phyloP scores from a whole-genome alignment of 2,329 filamentous ascomycete genomes.

The Penicillium sp. region DNA sequence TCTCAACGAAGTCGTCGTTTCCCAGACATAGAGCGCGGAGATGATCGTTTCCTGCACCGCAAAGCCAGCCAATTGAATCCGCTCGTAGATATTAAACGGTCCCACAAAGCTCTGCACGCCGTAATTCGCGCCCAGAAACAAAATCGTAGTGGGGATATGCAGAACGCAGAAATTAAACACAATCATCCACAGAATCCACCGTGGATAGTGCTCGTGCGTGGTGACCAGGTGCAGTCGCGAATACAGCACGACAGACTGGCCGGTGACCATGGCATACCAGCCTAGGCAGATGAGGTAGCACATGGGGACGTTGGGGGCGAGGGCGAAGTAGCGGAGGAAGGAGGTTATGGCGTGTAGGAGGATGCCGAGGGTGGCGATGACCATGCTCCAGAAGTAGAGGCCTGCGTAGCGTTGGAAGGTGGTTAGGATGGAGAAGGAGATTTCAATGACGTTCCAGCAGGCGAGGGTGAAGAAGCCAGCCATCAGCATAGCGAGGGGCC shows the following conservation, averaged over 20 bases:
- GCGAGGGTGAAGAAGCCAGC: constrained; percentile 17
- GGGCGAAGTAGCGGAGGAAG: constrained; percentile 22
- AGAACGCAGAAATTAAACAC: constrained; percentile 39
- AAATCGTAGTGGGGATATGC: constrained; percentile 40
- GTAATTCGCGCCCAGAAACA: constrained; percentile 33
- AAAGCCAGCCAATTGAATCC: constrained; percentile 53
- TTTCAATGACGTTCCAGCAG: constrained; percentile 22
- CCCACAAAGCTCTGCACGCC: constrained; percentile 25
- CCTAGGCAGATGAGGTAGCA: constrained; percentile 37
- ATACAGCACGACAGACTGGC: constrained; percentile 45
- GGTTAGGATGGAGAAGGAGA: constrained; percentile 21
- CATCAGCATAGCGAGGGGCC: constrained; percentile 19
- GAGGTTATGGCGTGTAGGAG: constrained; percentile 21
- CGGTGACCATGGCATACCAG: constrained; percentile 46
- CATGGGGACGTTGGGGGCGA: constrained; percentile 28
- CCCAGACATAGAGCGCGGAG: constrained; percentile 51
- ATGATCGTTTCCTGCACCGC: constrained; percentile 54
- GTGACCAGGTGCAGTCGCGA: constrained; percentile 45
- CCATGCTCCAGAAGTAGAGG: constrained; percentile 28
- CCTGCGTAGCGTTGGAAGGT: constrained; percentile 24
- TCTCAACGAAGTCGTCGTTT: constrained; percentile 39
- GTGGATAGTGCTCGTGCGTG: constrained; percentile 21
- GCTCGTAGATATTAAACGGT: constrained; percentile 46
- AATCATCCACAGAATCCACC: constrained; percentile 43
- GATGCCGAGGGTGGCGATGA: constrained; percentile 21